Evolutionary conservation across 2,329 filamentous ascomycete species (phyloP).

Genomic region (Trichophyton mentagrophytes): DNA sequence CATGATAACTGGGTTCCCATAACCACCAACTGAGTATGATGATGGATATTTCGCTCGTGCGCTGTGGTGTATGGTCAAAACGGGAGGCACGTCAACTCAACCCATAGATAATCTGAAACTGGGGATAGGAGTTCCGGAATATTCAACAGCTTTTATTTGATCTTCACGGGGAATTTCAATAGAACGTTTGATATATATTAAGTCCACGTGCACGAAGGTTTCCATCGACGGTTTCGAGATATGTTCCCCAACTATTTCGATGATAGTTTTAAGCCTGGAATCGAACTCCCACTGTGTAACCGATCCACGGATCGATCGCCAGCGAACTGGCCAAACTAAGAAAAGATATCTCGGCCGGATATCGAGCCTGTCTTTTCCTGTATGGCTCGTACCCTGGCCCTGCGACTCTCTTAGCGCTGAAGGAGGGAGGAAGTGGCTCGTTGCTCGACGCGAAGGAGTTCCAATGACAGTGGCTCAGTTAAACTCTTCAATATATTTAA

Average conservation of each 20-base stretch:
- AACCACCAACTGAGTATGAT: too few species aligned
- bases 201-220: background rate
- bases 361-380: background rate
- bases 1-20: too few species aligned
- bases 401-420: background rate
- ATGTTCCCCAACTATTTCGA: background rate
- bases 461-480: background rate
- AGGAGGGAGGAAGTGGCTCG: background rate
- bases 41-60: too few species aligned
- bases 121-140: background rate
- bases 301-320: background rate
- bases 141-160: background rate
- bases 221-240: background rate
- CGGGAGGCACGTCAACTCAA: background rate
- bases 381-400: background rate
- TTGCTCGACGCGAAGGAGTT: background rate
- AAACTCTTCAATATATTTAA: background rate
- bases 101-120: background rate
- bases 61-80: background rate
- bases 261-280: background rate
- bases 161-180: conserved; percentile 3
- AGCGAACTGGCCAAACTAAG: background rate
- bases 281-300: background rate
- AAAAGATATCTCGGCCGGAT: background rate
- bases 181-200: background rate